Base-by-base conservation (phyloP, 1,139 yeast species). In the Yamadazyma diospyri region DNA sequence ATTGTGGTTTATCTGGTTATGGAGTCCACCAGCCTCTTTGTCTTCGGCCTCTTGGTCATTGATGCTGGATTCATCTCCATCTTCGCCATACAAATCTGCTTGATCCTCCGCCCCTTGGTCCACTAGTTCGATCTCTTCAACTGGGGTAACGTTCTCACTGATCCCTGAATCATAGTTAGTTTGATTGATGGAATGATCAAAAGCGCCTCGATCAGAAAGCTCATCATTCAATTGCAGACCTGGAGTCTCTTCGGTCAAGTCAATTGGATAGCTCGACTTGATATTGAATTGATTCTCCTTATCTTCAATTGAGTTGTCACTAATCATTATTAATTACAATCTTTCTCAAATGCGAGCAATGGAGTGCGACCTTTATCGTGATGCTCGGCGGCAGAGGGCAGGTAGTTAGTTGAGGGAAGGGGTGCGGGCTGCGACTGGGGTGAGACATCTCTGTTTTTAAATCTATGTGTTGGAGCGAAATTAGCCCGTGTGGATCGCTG, bases 211-310 rank as follows among this genome's bases (percentile, higher is more conserved):
- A n/a, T 20, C 9, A 5, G 6, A 4, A 17, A 9, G 7, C 7
- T n/a, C 4, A 16, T 5, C 14, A 14, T 14, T 10, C 2, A 12
- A 15, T 4, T 15, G 22, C 15, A 21, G 20, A 22, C 4, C 6
- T 3, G 26, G 16, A 2, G 10, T 10, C 12, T 13, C 15, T 10
- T 11, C 5, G 8, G 19, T 19, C 24, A 27, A 25, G 22, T 25
- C 23, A 27, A 14, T 23, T 27, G 35, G 10, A 30, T 33, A 32
- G 34, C 14, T 8, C 10, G 19, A 10, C n/a, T 35, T 32, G 22
- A 23, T 17, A 32, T 28, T 33, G 22, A 37, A 41, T 13, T 39
- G 43, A 23, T 41, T 41, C 26, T 41, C 45, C 25, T 41, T 40
- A 19, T 41, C 40, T 14, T 41, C 43, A 22, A 34, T 29, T 14